Evolutionary conservation across 768 basidiomycete genomes (phyloP).

Genomic region (Rhizopogon vesiculosus): DNA sequence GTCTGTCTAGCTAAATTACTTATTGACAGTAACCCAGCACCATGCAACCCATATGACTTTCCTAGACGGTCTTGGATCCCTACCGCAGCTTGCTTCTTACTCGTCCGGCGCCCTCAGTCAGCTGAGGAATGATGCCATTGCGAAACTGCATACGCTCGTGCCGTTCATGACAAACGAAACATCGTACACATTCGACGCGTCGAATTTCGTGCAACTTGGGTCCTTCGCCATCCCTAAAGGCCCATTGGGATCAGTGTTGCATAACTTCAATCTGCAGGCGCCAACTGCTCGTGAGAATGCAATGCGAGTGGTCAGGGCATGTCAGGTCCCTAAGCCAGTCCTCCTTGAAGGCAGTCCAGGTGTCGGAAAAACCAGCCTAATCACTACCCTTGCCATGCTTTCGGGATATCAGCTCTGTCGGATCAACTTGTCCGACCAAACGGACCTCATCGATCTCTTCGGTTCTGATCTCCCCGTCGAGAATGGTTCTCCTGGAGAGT

Average conservation of each 20-base stretch:
- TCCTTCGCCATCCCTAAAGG: slow-evolving; percentile 71
- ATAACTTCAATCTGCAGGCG: slow-evolving; percentile 75
- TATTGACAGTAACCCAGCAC: slow-evolving; percentile 46
- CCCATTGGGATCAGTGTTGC: slow-evolving; percentile 24
- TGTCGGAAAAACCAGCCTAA: slow-evolving; percentile 94
- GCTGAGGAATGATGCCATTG: slow-evolving; percentile 56
- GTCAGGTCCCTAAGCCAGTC: slow-evolving; percentile 87
- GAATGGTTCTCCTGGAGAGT: slow-evolving; percentile 86
- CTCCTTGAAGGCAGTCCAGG: slow-evolving; percentile 97
- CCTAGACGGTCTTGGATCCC: slow-evolving; percentile 80
- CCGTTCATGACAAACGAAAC: slow-evolving; percentile 34
- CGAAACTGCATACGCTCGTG: slow-evolving; percentile 51
- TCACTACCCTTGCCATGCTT: slow-evolving; percentile 80
- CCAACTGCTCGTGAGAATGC: slow-evolving; percentile 89
- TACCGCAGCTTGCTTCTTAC: slow-evolving; percentile 67
- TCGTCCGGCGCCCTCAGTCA: slow-evolving; percentile 51
- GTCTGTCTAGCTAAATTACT: neutral
- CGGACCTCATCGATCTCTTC: slow-evolving; percentile 93
- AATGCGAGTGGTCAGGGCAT: slow-evolving; percentile 83
- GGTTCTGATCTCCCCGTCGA: slow-evolving; percentile 96
- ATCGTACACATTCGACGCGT: slow-evolving; percentile 27
- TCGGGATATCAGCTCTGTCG: slow-evolving; percentile 79
- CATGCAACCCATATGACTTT: slow-evolving; percentile 93
- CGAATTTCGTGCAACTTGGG: slow-evolving; percentile 54
- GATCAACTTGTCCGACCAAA: slow-evolving; percentile 98